phyloP scores from a whole-genome alignment of 257 asterid genomes.

The Gentiana dahurica region DNA sequence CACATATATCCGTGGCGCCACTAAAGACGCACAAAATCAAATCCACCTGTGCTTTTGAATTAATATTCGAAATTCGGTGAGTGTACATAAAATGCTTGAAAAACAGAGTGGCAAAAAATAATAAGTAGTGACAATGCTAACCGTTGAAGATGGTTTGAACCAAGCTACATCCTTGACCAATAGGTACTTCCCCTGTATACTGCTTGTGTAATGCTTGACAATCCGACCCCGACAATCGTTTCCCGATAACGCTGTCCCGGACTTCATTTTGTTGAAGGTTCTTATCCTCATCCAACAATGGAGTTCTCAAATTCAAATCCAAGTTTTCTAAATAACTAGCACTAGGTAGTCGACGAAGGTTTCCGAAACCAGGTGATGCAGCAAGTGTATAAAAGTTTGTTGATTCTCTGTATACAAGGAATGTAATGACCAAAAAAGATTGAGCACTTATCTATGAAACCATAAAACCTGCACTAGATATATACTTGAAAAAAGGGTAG shows the following conservation, averaged over 20 bases:
- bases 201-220: slow-evolving; percentile 34
- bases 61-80: too few species aligned
- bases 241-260: slow-evolving; percentile 12
- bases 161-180: slow-evolving; percentile 58
- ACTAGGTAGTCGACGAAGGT: slow-evolving; percentile 29
- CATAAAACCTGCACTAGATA: too few species aligned
- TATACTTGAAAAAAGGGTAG: too few species aligned
- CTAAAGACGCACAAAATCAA: too few species aligned
- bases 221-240: slow-evolving; percentile 27
- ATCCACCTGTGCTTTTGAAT: too few species aligned
- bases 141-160: slow-evolving; percentile 73
- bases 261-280: slow-evolving; percentile 18
- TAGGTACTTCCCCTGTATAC: slow-evolving; percentile 48
- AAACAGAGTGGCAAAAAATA: too few species aligned
- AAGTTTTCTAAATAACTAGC: slow-evolving; percentile 16
- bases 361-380: slow-evolving; percentile 59
- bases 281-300: slow-evolving; percentile 42
- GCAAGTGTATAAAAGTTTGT: slow-evolving; percentile 57
- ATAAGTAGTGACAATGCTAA: slow-evolving; percentile 14
- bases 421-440: too few species aligned
- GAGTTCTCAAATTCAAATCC: slow-evolving; percentile 26
- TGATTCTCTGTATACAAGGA: slow-evolving; percentile 42
- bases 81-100: too few species aligned
- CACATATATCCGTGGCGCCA: too few species aligned
- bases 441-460: too few species aligned